phyloP scores from a whole-genome alignment of 257 asterid species.

The Capsicum baccatum region DNA sequence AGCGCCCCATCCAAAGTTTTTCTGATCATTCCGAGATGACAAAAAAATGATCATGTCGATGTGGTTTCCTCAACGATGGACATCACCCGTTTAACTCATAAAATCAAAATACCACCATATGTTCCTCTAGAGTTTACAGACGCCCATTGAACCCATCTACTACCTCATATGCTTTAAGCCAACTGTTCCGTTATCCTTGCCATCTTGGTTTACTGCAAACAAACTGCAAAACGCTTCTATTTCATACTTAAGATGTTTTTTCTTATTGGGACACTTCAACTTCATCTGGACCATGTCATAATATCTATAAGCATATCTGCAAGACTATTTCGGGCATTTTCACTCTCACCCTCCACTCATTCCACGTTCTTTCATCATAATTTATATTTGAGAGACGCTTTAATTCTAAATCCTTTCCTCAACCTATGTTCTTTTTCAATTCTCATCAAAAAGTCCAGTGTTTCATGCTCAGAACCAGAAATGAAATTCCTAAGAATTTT shows the following conservation, averaged over 20 bases:
- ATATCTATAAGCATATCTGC: neutral
- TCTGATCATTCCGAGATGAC: neutral
- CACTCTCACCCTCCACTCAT: neutral
- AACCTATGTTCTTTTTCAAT: neutral
- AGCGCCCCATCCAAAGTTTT: neutral
- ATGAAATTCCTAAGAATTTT: neutral
- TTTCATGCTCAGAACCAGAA: neutral
- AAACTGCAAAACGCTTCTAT: neutral
- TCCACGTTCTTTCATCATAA: neutral
- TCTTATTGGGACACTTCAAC: constrained; percentile 14
- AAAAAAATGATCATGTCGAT: neutral
- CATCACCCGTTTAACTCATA: constrained; percentile 18
- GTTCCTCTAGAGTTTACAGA: constrained; percentile 12
- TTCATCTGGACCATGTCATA: neutral
- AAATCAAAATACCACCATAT: neutral
- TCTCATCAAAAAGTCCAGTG: neutral
- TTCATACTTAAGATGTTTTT: neutral
- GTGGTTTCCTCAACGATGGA: neutral
- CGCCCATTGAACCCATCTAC: constrained; percentile 10
- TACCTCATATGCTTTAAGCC: neutral
- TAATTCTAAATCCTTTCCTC: constrained; percentile 9
- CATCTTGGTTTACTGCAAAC: constrained; percentile 5
- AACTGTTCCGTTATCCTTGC: neutral
- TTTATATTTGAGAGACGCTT: neutral
- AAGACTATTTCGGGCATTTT: neutral